Percentiles rank a stretch among this genome's conserved stretches.
phyloP scores from a whole-genome alignment of 805 yeast species.

The Zygoascus tannicola region DNA sequence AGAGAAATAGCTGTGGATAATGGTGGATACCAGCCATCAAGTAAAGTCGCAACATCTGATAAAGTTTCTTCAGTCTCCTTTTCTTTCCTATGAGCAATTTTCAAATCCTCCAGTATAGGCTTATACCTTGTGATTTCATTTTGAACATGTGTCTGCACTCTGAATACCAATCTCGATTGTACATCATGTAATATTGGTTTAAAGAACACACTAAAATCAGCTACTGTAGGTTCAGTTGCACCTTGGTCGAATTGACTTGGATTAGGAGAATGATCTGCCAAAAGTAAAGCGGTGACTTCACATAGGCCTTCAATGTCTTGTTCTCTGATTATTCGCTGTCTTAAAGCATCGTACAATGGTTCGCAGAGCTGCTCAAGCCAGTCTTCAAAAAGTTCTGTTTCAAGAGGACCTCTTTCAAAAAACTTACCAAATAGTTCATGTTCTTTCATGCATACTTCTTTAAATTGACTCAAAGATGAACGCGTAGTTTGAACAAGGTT shows the following conservation, averaged over 20 bases:
- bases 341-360: slow-evolving; percentile 62
- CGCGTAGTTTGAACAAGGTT: slow-evolving; percentile 54
- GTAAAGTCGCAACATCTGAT: slow-evolving; percentile 15
- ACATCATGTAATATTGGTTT: slow-evolving; percentile 66
- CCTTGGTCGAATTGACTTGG: neutral
- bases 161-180: slow-evolving; percentile 71
- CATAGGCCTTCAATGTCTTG: slow-evolving; percentile 58
- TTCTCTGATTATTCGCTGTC: slow-evolving; percentile 64
- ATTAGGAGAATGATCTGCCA: slow-evolving; percentile 30
- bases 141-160: slow-evolving; percentile 66
- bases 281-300: slow-evolving; percentile 62
- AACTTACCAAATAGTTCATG: slow-evolving; percentile 45
- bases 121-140: slow-evolving; percentile 55
- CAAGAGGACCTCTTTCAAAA: slow-evolving; percentile 22
- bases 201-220: slow-evolving; percentile 32
- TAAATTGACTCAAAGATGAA: slow-evolving; percentile 49
- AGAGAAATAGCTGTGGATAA: slow-evolving; percentile 57
- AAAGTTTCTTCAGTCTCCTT: neutral
- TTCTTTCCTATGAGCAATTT: slow-evolving; percentile 32
- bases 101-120: slow-evolving; percentile 61
- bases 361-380: slow-evolving; percentile 64
- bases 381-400: slow-evolving; percentile 30
- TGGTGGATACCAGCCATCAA: slow-evolving; percentile 54
- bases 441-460: slow-evolving; percentile 54
- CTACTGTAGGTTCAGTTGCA: neutral